Base-by-base conservation (phyloP, 805 yeast genomes). In the Starmera quercuum region DNA sequence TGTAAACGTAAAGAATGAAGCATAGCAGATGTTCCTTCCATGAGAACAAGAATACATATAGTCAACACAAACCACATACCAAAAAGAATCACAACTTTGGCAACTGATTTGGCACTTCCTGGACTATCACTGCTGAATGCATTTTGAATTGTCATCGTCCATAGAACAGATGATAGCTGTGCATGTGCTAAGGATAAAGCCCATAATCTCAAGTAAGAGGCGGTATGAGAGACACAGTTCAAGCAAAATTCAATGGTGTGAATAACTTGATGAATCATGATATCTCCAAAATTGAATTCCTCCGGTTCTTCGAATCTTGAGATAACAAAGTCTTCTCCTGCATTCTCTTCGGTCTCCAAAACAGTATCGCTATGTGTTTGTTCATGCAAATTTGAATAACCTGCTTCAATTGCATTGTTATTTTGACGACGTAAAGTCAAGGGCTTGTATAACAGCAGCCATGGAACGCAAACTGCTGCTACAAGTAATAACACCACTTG, bases 11-110 rank as follows among this genome's bases (percentile, higher is more conserved):
- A 72, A n/a, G 97, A 83, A 62, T 92, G 99, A 54, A 92, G 73
- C 98, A 92, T 92, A 23, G 98, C 98, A 18, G 97, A 86, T 0
- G 99, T 92, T 38, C 98, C 99, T 62, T 92, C 99, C 99, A 92
- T 92, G 34, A 83, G 66, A 11, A 92, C 97, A 52, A 92, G 70
- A 47, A 92, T 86, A 51, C 85, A 82, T 18, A 88, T 90, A 0
- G 98, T 90, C 41, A 92, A 66, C 4, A 75, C 75, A 57, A 92
- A 87, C 99, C 99, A 92, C 82, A 92, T 77, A 16, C 82, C 95
- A 58, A 92, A 92, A 54, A 92, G 62, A 17, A 82, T 52, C 25
- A 88, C 92, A 2, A 85, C 77, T 70, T 75, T 76, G 19, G 79
- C 42, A 2, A 86, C 82, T 10, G 95, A 95, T 2, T 68, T 49